phyloP scores from a whole-genome alignment of 148 eudicot genomes.

The Silene latifolia region DNA sequence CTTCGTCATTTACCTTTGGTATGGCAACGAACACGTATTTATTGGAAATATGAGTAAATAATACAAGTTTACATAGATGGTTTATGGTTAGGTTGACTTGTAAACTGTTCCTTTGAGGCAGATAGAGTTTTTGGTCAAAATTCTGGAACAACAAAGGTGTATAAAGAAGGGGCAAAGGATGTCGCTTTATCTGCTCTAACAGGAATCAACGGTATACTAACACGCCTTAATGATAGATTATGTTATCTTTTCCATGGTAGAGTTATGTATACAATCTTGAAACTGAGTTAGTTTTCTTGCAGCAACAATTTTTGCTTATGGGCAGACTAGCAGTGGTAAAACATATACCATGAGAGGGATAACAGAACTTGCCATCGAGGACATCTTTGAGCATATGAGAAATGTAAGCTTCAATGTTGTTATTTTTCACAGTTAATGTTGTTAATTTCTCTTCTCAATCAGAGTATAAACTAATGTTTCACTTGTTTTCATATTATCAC shows the following conservation, averaged over 20 bases:
- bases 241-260: not conserved
- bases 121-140: conserved; percentile 79
- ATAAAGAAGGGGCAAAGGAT: conserved; percentile 90
- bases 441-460: no score
- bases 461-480: no score
- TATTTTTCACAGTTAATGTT: no score
- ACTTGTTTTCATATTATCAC: no score
- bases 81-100: not conserved
- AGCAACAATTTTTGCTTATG: conserved; percentile 98
- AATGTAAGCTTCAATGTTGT: conserved; percentile 38
- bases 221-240: not conserved
- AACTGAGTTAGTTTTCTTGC: conserved; percentile 22
- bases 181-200: conserved; percentile 92
- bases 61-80: not conserved
- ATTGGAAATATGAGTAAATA: not conserved
- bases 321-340: conserved; percentile 99
- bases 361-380: conserved; percentile 69
- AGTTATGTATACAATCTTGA: not conserved
- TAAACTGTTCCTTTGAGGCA: conserved; percentile 31
- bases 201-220: conserved; percentile 84
- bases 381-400: conserved; percentile 78
- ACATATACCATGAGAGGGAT: conserved; percentile 98
- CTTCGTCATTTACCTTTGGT: conserved; percentile 74
- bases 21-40: conserved; percentile 7
- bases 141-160: conserved; percentile 65